These are phyloP conservation scores for Rosa chinensis DNA, from an alignment of 306 rosid genomes.

Conservation along the genomic window DNA sequence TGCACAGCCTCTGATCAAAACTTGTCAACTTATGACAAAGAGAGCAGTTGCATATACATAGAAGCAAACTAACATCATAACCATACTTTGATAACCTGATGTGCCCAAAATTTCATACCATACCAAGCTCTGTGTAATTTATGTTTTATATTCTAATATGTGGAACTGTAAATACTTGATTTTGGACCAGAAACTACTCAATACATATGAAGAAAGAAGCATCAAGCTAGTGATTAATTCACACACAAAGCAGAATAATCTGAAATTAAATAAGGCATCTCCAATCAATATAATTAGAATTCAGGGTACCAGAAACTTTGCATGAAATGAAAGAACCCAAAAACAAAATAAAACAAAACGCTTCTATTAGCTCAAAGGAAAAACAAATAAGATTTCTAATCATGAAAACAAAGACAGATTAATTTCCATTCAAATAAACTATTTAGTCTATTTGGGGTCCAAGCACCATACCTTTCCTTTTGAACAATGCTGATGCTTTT, in stretches of 20 bases:
- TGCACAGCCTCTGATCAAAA: neutral
- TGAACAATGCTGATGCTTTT: constrained; percentile 40
- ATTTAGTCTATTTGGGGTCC: no score
- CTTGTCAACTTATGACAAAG: constrained; percentile 3
- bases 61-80: neutral
- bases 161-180: neutral
- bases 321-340: neutral
- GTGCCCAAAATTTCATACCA: neutral
- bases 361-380: neutral
- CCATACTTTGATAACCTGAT: neutral
- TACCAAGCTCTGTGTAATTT: neutral
- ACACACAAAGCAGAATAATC: neutral
- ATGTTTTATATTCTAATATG: neutral
- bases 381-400: neutral
- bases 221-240: neutral
- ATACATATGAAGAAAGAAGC: neutral
- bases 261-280: neutral
- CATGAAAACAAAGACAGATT: no score
- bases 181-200: neutral
- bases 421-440: neutral
- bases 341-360: neutral
- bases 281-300: neutral
- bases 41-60: neutral
- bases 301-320: neutral
- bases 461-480: constrained; percentile 39